Evolutionary conservation across 306 rosid species (phyloP), one percentile per base, ranked within the genome.

Genomic region (Notholithocarpus densiflorus): DNA sequence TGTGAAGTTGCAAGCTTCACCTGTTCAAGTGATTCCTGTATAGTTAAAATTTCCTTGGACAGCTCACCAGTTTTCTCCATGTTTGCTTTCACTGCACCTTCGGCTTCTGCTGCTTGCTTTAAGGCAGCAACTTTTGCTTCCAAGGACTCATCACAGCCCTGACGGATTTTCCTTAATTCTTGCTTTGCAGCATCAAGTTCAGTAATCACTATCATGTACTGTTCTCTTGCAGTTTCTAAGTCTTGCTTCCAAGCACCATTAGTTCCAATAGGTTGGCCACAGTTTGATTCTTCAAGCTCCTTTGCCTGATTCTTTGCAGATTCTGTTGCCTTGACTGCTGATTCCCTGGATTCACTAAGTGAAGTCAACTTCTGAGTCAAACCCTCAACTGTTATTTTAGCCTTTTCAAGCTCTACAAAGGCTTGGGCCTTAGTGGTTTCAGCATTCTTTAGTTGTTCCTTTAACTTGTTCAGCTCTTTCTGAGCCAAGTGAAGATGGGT

Each of bases 101-200:
- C 93, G 24, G 97, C 99, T 64, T 90, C 97, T 48, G 79, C 75
- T 54, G 81, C 90, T 84, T 81, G 88, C 81, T 89, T 93, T 69
- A 84, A 52, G 27, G 98, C 94, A 77, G 88, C 75, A 60, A 60
- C 48, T 87, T 65, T 91, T 5, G 87, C 92, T 77, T 91, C 92
- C 82, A 80, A 69, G 70, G 92, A 89, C 37, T 90, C 86, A 88
- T 88, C 94, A 79, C 79, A 83, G 77, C 90, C 98, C 83, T 91
- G 97, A 71, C 89, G 92, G n/a, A 89, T 75, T 77, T 86, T 91
- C 75, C 89, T 76, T 64, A 96, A 83, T 56, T 88, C 94, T 85
- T 91, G 92, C 84, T 96, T 96, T 6, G 98, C 92, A 64, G 92
- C 85, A 85, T 91, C 91, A 2, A 96, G 96, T 76, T 96, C 98